A percentile compares a stretch with the other conserved stretches of the same genome.
Evolutionary conservation across 2,329 filamentous ascomycete species (phyloP).

Genomic region (Colletotrichum navitas): DNA sequence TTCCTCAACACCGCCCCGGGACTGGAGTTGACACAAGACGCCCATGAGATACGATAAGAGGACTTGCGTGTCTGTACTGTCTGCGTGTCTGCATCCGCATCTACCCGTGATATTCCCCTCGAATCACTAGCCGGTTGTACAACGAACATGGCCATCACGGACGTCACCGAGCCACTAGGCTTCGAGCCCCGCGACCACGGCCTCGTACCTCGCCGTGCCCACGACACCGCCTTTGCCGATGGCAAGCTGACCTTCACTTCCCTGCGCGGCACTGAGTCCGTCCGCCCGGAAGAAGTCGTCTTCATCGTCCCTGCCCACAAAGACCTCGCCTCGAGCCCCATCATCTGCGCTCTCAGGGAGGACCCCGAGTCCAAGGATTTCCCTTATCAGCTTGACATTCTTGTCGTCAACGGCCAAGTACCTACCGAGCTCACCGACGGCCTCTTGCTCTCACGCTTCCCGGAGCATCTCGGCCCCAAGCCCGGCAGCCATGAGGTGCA

Average conservation of each 20-base stretch:
- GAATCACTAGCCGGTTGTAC: not conserved
- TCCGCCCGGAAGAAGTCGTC: slow-evolving; percentile 46
- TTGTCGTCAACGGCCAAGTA: slow-evolving; percentile 49
- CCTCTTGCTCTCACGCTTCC: slow-evolving; percentile 54
- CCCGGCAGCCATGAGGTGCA: slow-evolving; percentile 56
- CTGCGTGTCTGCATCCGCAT: too few relatives aligned
- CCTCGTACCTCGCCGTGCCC: slow-evolving; percentile 30
- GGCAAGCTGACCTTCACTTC: slow-evolving; percentile 37
- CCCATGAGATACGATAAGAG: not conserved
- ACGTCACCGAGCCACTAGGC: slow-evolving; percentile 21
- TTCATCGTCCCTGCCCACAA: slow-evolving; percentile 41
- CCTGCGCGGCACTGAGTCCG: slow-evolving; percentile 17
- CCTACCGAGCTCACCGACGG: slow-evolving; percentile 53
- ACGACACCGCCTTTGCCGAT: slow-evolving; percentile 34
- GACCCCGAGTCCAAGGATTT: slow-evolving; percentile 45
- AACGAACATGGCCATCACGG: not conserved
- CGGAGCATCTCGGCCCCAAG: slow-evolving; percentile 51
- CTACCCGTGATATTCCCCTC: not conserved
- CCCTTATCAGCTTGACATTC: slow-evolving; percentile 49
- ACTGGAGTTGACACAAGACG: not conserved
- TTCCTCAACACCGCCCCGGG: not conserved
- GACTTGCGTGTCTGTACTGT: not conserved
- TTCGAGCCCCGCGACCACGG: slow-evolving; percentile 34
- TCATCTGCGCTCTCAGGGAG: slow-evolving; percentile 57
- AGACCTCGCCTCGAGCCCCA: slow-evolving; percentile 24